A percentile compares a stretch with the other conserved stretches of the same genome.
These are phyloP conservation scores for Cantharellus cinnabarinus DNA, from an alignment of 768 basidiomycete species.

Conservation along the genomic window DNA sequence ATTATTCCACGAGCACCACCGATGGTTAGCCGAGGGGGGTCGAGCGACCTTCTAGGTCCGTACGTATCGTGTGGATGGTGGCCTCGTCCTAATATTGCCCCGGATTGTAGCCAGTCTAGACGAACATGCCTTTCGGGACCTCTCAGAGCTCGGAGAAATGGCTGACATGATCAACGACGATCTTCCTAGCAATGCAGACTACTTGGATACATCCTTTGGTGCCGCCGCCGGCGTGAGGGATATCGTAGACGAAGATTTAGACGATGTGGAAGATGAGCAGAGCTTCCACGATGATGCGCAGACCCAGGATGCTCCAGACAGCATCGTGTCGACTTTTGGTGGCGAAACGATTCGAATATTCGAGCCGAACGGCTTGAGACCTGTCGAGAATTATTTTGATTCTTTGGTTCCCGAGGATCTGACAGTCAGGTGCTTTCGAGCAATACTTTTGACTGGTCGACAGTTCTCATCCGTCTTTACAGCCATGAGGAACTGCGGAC, in stretches of 20 bases:
- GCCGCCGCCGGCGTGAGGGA: conserved; percentile 56
- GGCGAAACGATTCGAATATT: conserved; percentile 78
- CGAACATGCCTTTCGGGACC: conserved; percentile 52
- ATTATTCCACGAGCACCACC: neutral
- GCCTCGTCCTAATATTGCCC: neutral
- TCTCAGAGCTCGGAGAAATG: conserved; percentile 57
- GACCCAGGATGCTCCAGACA: conserved; percentile 13
- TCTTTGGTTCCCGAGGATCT: conserved; percentile 33
- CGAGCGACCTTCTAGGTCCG: conserved; percentile 12
- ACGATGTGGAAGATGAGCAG: conserved; percentile 32
- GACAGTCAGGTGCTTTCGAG: neutral
- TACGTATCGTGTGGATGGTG: conserved; percentile 6
- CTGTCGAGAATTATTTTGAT: conserved; percentile 58
- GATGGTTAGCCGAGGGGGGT: neutral
- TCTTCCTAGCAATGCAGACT: conserved; percentile 72
- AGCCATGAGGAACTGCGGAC: neutral
- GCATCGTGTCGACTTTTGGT: conserved; percentile 38
- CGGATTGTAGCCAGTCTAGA: conserved; percentile 30
- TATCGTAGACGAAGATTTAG: conserved; percentile 44
- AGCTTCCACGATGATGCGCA: conserved; percentile 6
- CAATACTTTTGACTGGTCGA: neutral
- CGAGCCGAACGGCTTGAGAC: conserved; percentile 35
- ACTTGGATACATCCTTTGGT: conserved; percentile 66
- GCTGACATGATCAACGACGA: conserved; percentile 87
- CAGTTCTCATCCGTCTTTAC: neutral